Evolutionary conservation across 441 rosid species (phyloP).

Genomic region (Theobroma grandiflorum): DNA sequence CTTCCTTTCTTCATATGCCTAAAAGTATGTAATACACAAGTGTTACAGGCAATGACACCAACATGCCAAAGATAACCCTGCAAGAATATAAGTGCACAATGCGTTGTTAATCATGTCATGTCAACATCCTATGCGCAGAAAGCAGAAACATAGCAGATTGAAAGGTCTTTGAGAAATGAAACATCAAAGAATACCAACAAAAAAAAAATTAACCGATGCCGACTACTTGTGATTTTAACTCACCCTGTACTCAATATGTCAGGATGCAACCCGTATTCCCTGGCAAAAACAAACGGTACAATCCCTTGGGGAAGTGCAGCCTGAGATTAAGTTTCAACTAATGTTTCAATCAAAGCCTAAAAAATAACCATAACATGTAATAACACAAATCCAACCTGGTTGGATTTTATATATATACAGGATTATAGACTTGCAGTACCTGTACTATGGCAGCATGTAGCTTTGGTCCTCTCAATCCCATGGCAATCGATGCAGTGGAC

Average conservation of each 20-base stretch:
- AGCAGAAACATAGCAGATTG: neutral
- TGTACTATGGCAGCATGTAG: constrained; percentile 81
- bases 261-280: constrained; percentile 80
- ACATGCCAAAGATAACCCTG: constrained; percentile 89
- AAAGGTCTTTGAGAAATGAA: neutral
- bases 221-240: constrained; percentile 25
- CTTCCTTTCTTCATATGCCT: constrained; percentile 47
- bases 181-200: constrained; percentile 9
- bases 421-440: constrained; percentile 35
- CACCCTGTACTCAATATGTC: constrained; percentile 81
- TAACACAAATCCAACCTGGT: neutral
- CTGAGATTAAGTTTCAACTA: constrained; percentile 38
- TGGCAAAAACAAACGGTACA: constrained; percentile 83
- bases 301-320: constrained; percentile 92
- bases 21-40: constrained; percentile 67
- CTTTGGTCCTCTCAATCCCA: constrained; percentile 61
- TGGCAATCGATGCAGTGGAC: constrained; percentile 60
- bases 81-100: constrained; percentile 21
- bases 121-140: neutral
- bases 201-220: neutral
- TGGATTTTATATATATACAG: neutral
- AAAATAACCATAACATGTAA: neutral
- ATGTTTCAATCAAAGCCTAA: neutral
- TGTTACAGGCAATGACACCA: constrained; percentile 77
- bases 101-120: neutral